Percentiles rank a stretch among this genome's conserved stretches.
Conservation (phyloP, 441 rosid species). For the Euphorbia schlechtendalii region DNA sequence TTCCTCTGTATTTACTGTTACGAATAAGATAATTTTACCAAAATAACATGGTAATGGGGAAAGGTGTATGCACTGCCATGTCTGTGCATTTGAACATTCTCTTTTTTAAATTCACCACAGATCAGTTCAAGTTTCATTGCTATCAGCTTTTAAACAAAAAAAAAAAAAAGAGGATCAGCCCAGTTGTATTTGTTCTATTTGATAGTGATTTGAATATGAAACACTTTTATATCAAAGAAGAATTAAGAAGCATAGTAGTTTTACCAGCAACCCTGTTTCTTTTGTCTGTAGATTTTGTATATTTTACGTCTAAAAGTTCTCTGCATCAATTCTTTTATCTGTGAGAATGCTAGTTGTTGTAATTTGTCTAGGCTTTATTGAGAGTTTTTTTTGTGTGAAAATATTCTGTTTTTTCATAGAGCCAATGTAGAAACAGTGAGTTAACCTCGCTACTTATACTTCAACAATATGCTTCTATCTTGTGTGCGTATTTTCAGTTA, state of each 20-base stretch:
- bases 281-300: no score
- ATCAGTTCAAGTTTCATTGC: no score
- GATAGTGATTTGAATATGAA: not conserved
- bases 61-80: not conserved
- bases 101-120: not conserved
- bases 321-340: no score
- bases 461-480: not conserved
- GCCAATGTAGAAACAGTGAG: not conserved
- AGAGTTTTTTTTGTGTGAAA: not conserved
- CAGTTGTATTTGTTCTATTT: not conserved
- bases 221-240: not conserved
- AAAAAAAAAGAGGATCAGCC: no score
- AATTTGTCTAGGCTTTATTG: no score
- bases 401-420: not conserved
- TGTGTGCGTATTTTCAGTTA: not conserved
- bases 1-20: not conserved
- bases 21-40: not conserved
- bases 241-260: not conserved
- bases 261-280: not conserved
- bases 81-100: not conserved
- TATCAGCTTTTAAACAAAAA: no score
- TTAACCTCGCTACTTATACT: not conserved
- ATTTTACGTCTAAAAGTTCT: no score
- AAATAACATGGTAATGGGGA: not conserved
- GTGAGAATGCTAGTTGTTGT: no score